Base-by-base conservation (phyloP, 345 rosid genomes). In the Brassica nigra region DNA sequence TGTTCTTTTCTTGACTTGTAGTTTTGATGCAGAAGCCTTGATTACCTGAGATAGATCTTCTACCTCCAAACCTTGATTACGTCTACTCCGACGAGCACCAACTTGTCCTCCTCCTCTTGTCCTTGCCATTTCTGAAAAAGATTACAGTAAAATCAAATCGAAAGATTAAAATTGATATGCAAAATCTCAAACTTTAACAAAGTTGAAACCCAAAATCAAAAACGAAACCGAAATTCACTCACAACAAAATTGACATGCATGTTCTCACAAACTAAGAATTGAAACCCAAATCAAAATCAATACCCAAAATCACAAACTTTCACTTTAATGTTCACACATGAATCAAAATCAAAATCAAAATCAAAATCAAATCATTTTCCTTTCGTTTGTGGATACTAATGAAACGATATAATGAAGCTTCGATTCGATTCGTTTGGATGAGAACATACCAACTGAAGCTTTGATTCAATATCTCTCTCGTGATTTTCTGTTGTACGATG, bases 101-200 rank as follows among this genome's bases (percentile, higher is more conserved):
- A 65, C 69, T 36, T 65, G 49, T 36, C 69, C 69, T 65, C 69
- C 69, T 65, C 69, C 57, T 49, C 57, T 65, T 65, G 49, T 65
- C 69, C 10, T 65, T 36, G 28, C 69, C 69, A 36, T 65, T 34
- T 65, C 52, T 65, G 47, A 65, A 62, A 62, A 18, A 4, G 20
- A 30, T 62, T 3, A 59, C 27, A 6, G 39, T 34, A 18, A 34
- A 29, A n/a, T 65, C 39, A 39, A 65, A 65, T 8, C 52, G 4
- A 42, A 5, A 10, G 14, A 42, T 42, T 1, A 49, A 49, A 49
- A 49, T 49, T 42, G 14, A 23, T 42, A 42, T 42, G 1, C 12
- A 55, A 5, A 55, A 15, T 16, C 27, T 23, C 27, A 23, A 23
- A 23, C 27, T 23, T 23, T 23, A 23, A 23, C 27, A 23, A 23